Evolutionary conservation across 208 protist genomes (phyloP).

Genomic region (Acanthamoeba polyphaga): DNA sequence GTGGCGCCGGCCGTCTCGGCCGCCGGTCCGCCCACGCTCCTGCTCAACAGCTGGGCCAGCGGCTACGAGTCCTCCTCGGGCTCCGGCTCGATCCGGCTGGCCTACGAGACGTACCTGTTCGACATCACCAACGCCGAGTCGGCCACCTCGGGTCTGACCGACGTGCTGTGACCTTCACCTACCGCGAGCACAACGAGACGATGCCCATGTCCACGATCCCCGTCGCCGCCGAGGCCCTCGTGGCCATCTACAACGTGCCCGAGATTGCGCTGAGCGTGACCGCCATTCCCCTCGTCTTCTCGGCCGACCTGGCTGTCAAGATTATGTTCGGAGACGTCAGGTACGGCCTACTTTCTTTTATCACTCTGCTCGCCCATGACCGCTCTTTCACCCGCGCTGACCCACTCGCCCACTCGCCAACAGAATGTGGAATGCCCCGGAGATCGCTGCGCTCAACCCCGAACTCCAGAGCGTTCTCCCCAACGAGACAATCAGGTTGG

Average conservation of each 20-base stretch:
- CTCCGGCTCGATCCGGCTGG: not conserved
- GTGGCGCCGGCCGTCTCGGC: not conserved
- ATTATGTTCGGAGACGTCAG: not conserved
- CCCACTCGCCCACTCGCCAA: not conserved
- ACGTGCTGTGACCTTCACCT: not conserved
- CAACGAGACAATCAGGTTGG: not conserved
- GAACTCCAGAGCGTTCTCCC: not conserved
- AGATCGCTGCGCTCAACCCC: not conserved
- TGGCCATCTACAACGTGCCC: slow-evolving; percentile 35
- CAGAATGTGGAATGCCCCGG: not conserved
- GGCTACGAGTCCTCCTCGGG: not conserved
- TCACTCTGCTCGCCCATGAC: not conserved
- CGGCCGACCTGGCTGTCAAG: not conserved
- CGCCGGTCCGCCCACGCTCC: not conserved
- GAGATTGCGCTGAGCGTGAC: not conserved
- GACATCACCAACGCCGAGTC: not conserved
- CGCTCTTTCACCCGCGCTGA: too few species aligned
- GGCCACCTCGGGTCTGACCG: not conserved
- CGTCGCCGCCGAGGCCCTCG: not conserved
- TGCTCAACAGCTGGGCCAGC: not conserved
- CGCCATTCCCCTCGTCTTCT: not conserved
- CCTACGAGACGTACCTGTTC: not conserved
- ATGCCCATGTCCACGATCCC: not conserved
- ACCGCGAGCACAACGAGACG: not conserved
- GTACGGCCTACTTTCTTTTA: not conserved